A percentile compares a stretch with the other conserved stretches of the same genome.
Conservation (phyloP, 1,284 basidiomycete species). For the Leccinum idahoense region DNA sequence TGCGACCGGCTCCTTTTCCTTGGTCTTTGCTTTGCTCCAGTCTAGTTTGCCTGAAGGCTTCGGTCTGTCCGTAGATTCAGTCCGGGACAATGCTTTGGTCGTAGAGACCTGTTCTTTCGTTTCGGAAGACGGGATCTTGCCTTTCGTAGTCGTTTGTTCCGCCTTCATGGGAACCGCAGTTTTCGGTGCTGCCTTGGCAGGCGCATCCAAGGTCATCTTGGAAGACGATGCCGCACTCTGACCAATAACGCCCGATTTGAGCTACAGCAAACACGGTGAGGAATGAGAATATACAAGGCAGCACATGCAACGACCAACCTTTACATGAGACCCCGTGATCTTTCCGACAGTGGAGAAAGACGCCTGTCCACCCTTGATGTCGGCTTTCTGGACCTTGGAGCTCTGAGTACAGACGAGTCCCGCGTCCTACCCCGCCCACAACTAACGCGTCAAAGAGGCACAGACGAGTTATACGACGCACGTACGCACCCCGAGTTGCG, state of each 20-base stretch:
- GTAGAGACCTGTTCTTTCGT: constrained; percentile 11
- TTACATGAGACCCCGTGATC: constrained; percentile 46
- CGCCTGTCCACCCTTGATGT: constrained; percentile 41
- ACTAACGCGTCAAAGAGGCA: neutral
- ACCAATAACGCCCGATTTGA: constrained; percentile 4
- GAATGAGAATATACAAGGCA: constrained; percentile 4
- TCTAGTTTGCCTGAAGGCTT: constrained; percentile 56
- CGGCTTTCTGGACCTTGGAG: constrained; percentile 43
- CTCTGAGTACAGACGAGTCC: constrained; percentile 51
- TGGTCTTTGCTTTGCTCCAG: constrained; percentile 57
- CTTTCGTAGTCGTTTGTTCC: constrained; percentile 20
- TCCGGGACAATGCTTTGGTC: constrained; percentile 9
- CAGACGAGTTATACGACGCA: neutral
- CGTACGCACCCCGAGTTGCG: constrained; percentile 48
- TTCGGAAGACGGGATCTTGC: constrained; percentile 7
- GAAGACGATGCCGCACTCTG: constrained; percentile 26
- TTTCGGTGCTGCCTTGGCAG: constrained; percentile 11
- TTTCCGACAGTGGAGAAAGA: constrained; percentile 46
- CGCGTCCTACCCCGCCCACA: constrained; percentile 44
- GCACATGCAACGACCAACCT: constrained; percentile 32
- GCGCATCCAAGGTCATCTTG: constrained; percentile 23
- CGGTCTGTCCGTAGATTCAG: constrained; percentile 29
- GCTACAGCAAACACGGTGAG: constrained; percentile 9
- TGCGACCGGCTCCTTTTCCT: constrained; percentile 21
- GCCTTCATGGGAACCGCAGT: constrained; percentile 1